Base-by-base conservation (phyloP, 768 basidiomycete genomes). In the Pleurotus pulmonarius region DNA sequence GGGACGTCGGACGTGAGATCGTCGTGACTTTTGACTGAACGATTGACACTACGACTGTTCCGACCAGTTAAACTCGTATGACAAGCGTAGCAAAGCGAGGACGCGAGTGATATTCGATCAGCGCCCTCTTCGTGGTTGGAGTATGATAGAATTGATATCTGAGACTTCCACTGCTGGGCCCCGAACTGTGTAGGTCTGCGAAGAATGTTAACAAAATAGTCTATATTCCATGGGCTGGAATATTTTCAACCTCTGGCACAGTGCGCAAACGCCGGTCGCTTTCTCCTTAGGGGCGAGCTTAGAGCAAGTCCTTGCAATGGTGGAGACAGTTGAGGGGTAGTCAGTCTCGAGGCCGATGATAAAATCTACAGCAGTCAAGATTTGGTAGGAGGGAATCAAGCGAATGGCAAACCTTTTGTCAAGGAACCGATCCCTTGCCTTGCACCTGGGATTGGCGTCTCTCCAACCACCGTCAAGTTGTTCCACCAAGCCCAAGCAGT, bases 281-380 rank as follows among this genome's bases (percentile, higher is more conserved):
- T 69, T 73, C 53, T 79, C 71, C 65, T 88, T 92, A 0, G 92
- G 83, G 7, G 83, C 78, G 24, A 94, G 69, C 69, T 94, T 94
- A 4, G 78, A 84, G 63, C 88, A 90, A 1, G 92, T 93, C 37
- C 88, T 82, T 20, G 84, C 84, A 49, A 94, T 88, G 0, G 92
- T 85, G 6, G 90, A 92, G 9, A 93, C 92, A 0, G 92, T 94
- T 0, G 91, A 90, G 3, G 92, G 92, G 66, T 88, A 94, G 66
- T 92, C 86, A 49, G 79, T 82, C 69, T 94, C 92, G 25, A 94
- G 66, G 2, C 90, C 86, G 16, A 87, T 70, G 56, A 94, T 89
- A 62, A 93, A 94, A 66, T 86, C 92, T 92, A 56, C 39, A 13
- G 25, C 54, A 15, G 25, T 18, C 18, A 49, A 46, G 9, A 34